These are phyloP conservation scores for Clavariopsis aquatica DNA, from an alignment of 495 filamentous ascomycete species.

Conservation along the genomic window DNA sequence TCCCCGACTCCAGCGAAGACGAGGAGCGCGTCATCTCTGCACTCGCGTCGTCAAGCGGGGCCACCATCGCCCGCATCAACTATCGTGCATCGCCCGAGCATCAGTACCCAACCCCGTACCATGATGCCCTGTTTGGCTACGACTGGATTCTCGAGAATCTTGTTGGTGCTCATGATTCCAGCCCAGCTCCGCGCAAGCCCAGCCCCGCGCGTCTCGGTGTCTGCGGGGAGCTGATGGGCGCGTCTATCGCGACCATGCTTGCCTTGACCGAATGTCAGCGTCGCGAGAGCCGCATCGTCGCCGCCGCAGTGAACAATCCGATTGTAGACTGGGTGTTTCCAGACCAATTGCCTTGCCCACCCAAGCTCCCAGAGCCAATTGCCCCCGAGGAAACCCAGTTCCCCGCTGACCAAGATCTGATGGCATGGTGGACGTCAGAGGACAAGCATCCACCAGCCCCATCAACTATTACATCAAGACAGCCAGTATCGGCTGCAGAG, in stretches of 20 bases:
- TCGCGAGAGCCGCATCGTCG: constrained; percentile 41
- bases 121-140: constrained; percentile 48
- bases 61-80: constrained; percentile 44
- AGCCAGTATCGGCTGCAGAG: too few species aligned
- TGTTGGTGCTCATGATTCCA: constrained; percentile 14
- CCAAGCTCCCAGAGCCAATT: constrained; percentile 17
- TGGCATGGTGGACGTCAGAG: constrained; percentile 20
- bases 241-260: constrained; percentile 59
- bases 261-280: constrained; percentile 58
- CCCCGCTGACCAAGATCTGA: constrained; percentile 24
- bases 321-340: constrained; percentile 49
- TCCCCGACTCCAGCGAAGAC: constrained; percentile 13
- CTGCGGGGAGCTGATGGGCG: constrained; percentile 58
- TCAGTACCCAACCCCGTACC: constrained; percentile 47
- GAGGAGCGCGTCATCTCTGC: constrained; percentile 24
- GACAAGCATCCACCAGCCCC: constrained; percentile 11
- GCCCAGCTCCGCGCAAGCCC: background rate
- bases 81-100: constrained; percentile 40
- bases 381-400: constrained; percentile 26
- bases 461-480: background rate
- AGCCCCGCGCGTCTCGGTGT: constrained; percentile 47
- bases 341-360: constrained; percentile 24
- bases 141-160: constrained; percentile 50
- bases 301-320: constrained; percentile 48
- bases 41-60: constrained; percentile 32